A percentile compares a stretch with the other conserved stretches of the same genome.
Evolutionary conservation across 2,329 filamentous ascomycete genomes (phyloP).

Genomic region (Clonostachys byssicola): DNA sequence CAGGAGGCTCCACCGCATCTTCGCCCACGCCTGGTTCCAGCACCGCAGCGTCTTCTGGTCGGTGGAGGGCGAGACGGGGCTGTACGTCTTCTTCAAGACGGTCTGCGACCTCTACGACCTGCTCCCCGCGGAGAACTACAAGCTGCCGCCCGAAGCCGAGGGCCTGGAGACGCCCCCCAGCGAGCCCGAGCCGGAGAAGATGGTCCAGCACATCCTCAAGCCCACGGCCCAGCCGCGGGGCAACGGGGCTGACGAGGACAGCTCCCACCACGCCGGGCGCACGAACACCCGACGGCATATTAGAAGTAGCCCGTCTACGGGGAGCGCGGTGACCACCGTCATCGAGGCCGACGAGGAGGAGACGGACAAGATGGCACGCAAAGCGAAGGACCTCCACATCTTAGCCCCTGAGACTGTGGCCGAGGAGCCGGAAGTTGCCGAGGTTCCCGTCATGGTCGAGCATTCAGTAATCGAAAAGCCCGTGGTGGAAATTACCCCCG

Average conservation of each 20-base stretch:
- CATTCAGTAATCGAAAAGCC: slow-evolving; percentile 5
- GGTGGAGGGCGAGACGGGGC: slow-evolving; percentile 82
- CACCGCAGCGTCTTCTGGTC: slow-evolving; percentile 94
- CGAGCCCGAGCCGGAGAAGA: slow-evolving; percentile 35
- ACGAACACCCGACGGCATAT: slow-evolving; percentile 80
- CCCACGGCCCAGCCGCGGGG: slow-evolving; percentile 16
- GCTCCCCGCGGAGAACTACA: slow-evolving; percentile 92
- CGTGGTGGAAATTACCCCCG: background rate
- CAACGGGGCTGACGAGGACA: slow-evolving; percentile 15
- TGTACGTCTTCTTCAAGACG: slow-evolving; percentile 96
- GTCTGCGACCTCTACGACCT: slow-evolving; percentile 91
- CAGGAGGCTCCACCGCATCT: slow-evolving; percentile 89
- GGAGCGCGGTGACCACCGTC: slow-evolving; percentile 76
- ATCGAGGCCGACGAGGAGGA: slow-evolving; percentile 81
- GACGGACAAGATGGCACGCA: slow-evolving; percentile 36
- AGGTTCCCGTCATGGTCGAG: slow-evolving; percentile 36
- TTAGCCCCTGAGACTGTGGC: slow-evolving; percentile 57
- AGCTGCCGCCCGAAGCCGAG: slow-evolving; percentile 88
- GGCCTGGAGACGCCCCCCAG: slow-evolving; percentile 57
- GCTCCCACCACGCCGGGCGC: slow-evolving; percentile 46
- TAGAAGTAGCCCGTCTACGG: slow-evolving; percentile 74
- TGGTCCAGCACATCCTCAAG: slow-evolving; percentile 28
- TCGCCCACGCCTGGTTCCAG: slow-evolving; percentile 98
- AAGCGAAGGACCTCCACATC: slow-evolving; percentile 41
- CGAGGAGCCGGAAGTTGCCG: slow-evolving; percentile 30